These are phyloP conservation scores for Camellia oleifera DNA, from an alignment of 179 eudicot species.

Conservation along the genomic window DNA sequence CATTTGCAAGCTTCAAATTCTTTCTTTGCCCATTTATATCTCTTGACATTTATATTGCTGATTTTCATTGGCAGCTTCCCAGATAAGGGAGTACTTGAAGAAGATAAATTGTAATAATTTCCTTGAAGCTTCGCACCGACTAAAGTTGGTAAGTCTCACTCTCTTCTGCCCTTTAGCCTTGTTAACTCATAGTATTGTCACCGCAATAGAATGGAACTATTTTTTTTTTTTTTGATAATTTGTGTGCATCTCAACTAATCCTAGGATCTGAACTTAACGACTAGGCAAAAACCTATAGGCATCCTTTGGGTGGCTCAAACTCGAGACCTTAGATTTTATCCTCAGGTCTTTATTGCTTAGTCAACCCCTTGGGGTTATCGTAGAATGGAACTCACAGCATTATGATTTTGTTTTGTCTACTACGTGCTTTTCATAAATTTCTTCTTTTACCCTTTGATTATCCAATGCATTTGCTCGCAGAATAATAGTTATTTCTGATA, in stretches of 20 bases:
- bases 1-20: neutral
- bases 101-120: conserved; percentile 45
- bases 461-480: conserved; percentile 8
- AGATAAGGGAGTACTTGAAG: conserved; percentile 54
- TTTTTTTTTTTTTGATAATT: too few species aligned
- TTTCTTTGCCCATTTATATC: conserved; percentile 5
- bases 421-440: neutral
- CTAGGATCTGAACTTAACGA: too few species aligned
- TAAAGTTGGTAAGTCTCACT: conserved; percentile 55
- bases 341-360: too few species aligned
- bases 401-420: neutral
- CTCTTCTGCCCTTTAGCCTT: neutral
- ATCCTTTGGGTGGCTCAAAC: too few species aligned
- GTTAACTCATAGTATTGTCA: neutral
- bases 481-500: neutral
- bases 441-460: neutral
- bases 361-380: neutral
- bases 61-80: conserved; percentile 62
- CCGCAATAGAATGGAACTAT: too few species aligned
- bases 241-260: too few species aligned
- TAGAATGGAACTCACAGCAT: neutral
- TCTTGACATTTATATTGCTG: neutral
- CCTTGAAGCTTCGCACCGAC: conserved; percentile 43
- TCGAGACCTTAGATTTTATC: too few species aligned
- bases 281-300: too few species aligned